Evolutionary conservation across 2,329 filamentous ascomycete species (phyloP), one percentile per base, ranked within the genome.

Genomic region (Fusarium brevicatenulatum): DNA sequence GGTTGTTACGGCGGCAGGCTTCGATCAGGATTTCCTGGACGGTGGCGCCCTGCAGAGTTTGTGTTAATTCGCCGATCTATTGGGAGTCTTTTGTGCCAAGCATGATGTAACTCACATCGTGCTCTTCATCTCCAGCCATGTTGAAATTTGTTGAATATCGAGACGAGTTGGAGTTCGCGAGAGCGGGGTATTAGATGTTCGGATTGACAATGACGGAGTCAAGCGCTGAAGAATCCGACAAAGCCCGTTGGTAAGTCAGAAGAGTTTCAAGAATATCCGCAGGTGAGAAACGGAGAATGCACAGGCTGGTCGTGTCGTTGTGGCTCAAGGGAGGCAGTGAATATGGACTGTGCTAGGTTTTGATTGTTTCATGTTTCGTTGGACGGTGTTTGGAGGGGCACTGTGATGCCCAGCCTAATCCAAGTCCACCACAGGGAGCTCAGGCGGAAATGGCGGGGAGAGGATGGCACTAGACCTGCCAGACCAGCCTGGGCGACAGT

Each of bases 1-100:
- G 91, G 84, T 98, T 98, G 88, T 98, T 95, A 79, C 95, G 90
- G 70, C 95, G 94, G 85, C 93, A 97, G 78, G 96, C 94, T 86
- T 97, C 95, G 83, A 98, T 90, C 77, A 98, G 89, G 79, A 93
- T 89, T 85, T 98, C 95, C 82, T 91, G 88, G 52, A 91, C 90
- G 68, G 93, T 93, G 76, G 95, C 95, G 81, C 95, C 96, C 92
- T 16, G 11, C 23, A 52, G 32, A 52, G 13, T 16, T 25, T 13
- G 16, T 5, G 30, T 61, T 32, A 58, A 32, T 40, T 32, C 25
- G 40, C 34, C 23, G 15, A 19, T 15, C n/a, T 21, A 5, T 40
- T 39, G 11, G 12, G 21, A 25, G 11, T 28, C 42, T 32, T 18
- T 34, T 44, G 21, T 7, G 12, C n/a, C 9, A 21, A 43, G 25